Conservation (phyloP, 805 yeast species). For the Hanseniaspora meyeri region DNA sequence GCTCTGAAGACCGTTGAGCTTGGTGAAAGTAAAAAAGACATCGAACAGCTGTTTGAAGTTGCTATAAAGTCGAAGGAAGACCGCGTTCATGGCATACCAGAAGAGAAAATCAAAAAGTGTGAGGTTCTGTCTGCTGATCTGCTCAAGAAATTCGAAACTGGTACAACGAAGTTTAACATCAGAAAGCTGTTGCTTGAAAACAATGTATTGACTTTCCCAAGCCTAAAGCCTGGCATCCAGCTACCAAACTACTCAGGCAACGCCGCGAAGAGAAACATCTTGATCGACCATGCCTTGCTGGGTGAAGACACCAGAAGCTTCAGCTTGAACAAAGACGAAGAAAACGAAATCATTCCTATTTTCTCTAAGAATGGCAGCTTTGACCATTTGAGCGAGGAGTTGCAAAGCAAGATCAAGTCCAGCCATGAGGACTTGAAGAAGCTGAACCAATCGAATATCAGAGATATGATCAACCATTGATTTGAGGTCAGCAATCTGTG, state of each 20-base stretch:
- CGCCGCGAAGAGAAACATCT: conserved; percentile 5
- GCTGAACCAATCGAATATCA: not conserved
- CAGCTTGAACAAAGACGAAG: conserved; percentile 2
- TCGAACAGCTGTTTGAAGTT: not conserved
- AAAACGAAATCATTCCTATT: conserved; percentile 9
- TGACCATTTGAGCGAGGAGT: not conserved
- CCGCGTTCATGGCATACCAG: conserved; percentile 3
- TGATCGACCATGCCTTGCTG: conserved; percentile 10
- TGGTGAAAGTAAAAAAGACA: conserved; percentile 53
- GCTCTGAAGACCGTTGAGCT: conserved; percentile 44
- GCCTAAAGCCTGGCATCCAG: not conserved
- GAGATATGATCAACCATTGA: conserved; percentile 11
- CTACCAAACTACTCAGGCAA: not conserved
- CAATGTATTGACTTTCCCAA: not conserved
- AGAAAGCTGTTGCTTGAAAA: conserved; percentile 6
- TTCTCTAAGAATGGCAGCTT: not conserved
- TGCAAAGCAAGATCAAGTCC: not conserved
- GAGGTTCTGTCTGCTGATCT: not conserved
- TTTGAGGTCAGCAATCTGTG: not conserved
- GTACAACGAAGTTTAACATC: conserved; percentile 5
- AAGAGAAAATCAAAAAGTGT: not conserved
- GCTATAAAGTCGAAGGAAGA: conserved; percentile 6
- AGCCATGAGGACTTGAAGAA: conserved; percentile 9
- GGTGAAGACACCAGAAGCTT: conserved; percentile 4
- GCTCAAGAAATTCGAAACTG: not conserved